Evolutionary conservation across 2,329 filamentous ascomycete genomes (phyloP), one percentile per base, ranked within the genome.

Genomic region (Leptographium wingfieldii): DNA sequence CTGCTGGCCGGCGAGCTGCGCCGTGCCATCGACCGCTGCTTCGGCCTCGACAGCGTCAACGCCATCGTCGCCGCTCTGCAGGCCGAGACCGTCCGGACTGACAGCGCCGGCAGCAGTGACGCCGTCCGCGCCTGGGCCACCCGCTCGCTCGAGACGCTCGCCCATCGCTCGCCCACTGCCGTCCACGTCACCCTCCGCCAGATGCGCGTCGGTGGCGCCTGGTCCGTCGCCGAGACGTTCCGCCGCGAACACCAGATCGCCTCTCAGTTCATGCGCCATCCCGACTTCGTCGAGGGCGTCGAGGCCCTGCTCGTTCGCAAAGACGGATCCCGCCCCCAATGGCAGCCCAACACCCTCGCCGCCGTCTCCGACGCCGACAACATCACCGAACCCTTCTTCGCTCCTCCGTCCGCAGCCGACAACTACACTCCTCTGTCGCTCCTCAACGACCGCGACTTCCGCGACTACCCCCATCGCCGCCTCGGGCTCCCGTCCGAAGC

Each of bases 221-320:
- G 94, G 94, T 79, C 80, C 64, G 96, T 99, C 67, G 76, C 81
- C 19, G 82, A 96, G 73, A 85, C 92, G 0, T 99, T 97, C 79
- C 78, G 85, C 69, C 84, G 84, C 64, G 94, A 99, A 76, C 82
- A 94, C 73, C 80, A 87, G 69, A 90, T 99, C 62, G 91, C 92
- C 2, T 77, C 80, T 61, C 82, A 84, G 64, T 97, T 99, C 77
- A 97, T 99, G 92, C 79, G 80, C 60, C 87, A 94, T 71, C 87
- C 83, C 5, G 94, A 99, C 73, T 99, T 99, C 69, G 85, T 85
- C 52, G 90, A 95, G 74, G 94, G 94, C 59, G 92, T 99, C n/a
- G 83, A 83, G 57, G 86, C 90, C 29, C 81, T 87, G 56, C 80
- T 99, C 49, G 81, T 94, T 67, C 80, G 83, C 68, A 90, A 90